A percentile compares a stretch with the other conserved stretches of the same genome.
phyloP scores from a whole-genome alignment of 331 rosid species.

The Prunus yedoensis region DNA sequence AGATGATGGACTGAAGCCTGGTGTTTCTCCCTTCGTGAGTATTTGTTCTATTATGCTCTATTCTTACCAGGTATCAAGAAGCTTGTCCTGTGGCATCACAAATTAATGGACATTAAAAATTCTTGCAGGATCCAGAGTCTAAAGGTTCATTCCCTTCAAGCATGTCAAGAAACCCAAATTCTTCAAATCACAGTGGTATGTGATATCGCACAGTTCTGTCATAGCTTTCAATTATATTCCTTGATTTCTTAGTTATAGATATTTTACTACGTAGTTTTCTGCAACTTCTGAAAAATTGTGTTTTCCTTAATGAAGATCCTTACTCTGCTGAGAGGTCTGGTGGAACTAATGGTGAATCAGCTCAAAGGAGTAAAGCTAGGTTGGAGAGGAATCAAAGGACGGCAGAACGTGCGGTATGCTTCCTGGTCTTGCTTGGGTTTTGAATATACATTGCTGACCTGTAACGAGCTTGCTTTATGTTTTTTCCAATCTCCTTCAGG shows the following conservation, averaged over 20 bases:
- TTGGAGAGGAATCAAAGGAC: conserved; percentile 78
- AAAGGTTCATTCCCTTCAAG: conserved; percentile 35
- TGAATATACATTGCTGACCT: conserved; percentile 8
- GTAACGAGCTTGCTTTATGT: conserved; percentile 30
- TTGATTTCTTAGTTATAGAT: background rate
- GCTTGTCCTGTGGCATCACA: conserved; percentile 5
- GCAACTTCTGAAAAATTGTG: conserved; percentile 24
- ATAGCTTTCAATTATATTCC: background rate
- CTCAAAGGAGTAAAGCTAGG: conserved; percentile 75
- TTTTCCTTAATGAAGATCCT: conserved; percentile 39
- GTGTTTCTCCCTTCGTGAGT: conserved; percentile 32
- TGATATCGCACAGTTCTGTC: conserved; percentile 17
- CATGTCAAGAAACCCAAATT: conserved; percentile 44
- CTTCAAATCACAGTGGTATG: conserved; percentile 69
- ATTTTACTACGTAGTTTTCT: conserved; percentile 7
- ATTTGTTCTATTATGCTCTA: background rate
- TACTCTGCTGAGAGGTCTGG: conserved; percentile 44
- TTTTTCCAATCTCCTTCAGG: conserved; percentile 47
- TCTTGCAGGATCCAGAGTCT: conserved; percentile 39
- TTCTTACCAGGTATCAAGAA: conserved; percentile 3
- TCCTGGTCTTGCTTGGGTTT: conserved; percentile 23
- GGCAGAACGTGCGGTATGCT: conserved; percentile 83
- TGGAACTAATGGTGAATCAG: conserved; percentile 61
- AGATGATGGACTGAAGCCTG: conserved; percentile 46
- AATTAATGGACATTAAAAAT: conserved; percentile 11